Evolutionary conservation across 768 basidiomycete species (phyloP).

Genomic region (Auricularia heimuer): DNA sequence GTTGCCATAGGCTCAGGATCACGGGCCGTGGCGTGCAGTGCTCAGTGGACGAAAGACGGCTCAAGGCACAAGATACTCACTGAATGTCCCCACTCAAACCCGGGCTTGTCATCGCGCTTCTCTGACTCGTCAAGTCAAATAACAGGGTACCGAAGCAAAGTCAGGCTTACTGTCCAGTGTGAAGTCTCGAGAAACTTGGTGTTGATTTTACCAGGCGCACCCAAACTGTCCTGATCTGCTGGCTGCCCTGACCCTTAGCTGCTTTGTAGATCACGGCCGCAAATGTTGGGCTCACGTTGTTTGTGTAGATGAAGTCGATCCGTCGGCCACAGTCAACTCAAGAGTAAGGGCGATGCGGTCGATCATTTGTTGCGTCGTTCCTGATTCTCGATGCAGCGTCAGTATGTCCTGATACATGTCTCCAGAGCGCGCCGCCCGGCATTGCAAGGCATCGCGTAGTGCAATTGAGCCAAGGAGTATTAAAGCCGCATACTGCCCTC

Average conservation of each 20-base stretch:
- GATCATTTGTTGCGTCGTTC: not conserved
- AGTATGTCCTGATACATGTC: not conserved
- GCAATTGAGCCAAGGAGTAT: not conserved
- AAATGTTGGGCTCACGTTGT: not conserved
- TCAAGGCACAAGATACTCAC: not conserved
- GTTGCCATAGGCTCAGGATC: not conserved
- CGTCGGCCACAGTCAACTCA: not conserved
- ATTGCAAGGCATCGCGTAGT: not conserved
- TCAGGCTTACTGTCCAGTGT: too few relatives aligned
- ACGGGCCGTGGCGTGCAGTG: not conserved
- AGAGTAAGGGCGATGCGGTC: not conserved
- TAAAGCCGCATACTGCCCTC: not conserved
- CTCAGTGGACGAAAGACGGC: not conserved
- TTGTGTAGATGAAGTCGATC: not conserved
- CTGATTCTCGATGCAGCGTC: not conserved
- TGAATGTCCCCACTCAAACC: not conserved
- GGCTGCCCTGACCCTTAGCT: not conserved
- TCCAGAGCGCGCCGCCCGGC: not conserved
- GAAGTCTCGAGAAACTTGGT: too few relatives aligned
- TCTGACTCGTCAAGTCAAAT: not conserved
- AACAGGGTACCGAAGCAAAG: too few relatives aligned
- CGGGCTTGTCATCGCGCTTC: not conserved
- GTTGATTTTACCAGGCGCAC: not conserved
- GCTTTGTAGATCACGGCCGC: not conserved
- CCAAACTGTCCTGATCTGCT: not conserved